Conservation (phyloP, 1,284 basidiomycete genomes). For the Meripilus lineatus region DNA sequence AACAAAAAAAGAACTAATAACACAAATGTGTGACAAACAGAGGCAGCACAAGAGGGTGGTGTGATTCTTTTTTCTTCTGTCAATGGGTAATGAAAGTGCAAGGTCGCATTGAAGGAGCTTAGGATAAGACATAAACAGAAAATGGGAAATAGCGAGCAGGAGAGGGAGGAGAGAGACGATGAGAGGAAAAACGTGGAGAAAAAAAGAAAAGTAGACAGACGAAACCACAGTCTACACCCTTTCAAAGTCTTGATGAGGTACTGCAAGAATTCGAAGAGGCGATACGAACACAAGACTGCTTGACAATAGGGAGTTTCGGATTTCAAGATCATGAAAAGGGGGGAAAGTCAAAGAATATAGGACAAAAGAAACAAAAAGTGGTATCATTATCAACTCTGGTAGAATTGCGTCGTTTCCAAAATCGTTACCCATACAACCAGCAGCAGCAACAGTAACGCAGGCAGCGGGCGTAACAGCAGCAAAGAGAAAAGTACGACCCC, state of each 20-base stretch:
- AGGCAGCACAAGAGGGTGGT: too few relatives aligned
- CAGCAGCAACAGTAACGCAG: background rate
- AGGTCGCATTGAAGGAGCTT: too few relatives aligned
- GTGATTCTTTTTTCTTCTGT: too few relatives aligned
- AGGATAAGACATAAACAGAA: too few relatives aligned
- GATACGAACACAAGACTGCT: background rate
- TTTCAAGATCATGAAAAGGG: background rate
- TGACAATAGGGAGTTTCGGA: background rate
- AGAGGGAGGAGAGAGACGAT: too few relatives aligned
- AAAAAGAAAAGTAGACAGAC: conserved; percentile 9
- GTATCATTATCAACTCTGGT: conserved; percentile 6
- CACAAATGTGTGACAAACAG: too few relatives aligned
- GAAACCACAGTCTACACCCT: background rate
- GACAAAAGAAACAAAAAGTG: conserved; percentile 1
- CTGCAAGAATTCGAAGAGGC: background rate
- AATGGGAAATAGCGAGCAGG: too few relatives aligned
- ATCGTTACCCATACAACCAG: conserved; percentile 8
- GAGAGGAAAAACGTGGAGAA: conserved; percentile 3
- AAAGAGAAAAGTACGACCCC: too few relatives aligned
- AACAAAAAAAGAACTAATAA: too few relatives aligned
- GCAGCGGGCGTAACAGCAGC: background rate
- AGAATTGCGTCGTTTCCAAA: background rate
- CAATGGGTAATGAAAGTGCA: too few relatives aligned
- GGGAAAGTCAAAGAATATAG: background rate
- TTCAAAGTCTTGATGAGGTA: background rate